Evolutionary conservation across 805 yeast genomes (phyloP), one percentile per base, ranked within the genome.

Genomic region (Deakozyma indianensis): DNA sequence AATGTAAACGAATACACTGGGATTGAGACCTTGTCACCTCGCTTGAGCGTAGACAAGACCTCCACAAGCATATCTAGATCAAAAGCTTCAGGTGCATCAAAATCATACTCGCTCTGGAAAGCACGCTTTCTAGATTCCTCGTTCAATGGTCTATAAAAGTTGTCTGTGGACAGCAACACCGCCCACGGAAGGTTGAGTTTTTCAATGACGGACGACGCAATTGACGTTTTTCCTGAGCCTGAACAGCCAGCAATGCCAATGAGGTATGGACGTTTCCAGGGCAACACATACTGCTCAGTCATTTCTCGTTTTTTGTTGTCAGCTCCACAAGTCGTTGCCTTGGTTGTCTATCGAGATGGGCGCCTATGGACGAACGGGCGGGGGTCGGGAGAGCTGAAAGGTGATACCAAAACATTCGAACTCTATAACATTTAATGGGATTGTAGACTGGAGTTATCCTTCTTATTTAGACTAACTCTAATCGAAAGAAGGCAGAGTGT

Each of bases 221-320:
- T 85, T 28, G 94, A 81, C 0, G 97, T 90, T 59, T 90, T 90
- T 1, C 98, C 98, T 0, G 95, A 84, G 1, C 97, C 94, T 15
- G 84, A 76, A 22, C 77, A 72, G 1, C 95, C 94, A 0, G 94
- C 94, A 18, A 84, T 73, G 21, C 55, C 94, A 51, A 84, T 84
- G 43, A 84, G 75, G 54, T 83, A 84, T 0, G 94, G 94, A 43
- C 82, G 79, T 1, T 78, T 76, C 94, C 94, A 83, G n/a, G 94
- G 94, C 4, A 94, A 94, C 4, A 73, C 69, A 53, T 82, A 83
- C 22, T 55, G 24, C n/a, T 43, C 38, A 9, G 38, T 9, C 38
- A 32, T 32, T n/a, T 9, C 38, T n/a, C n/a, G n/a, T n/a, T n/a
- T n/a, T n/a, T n/a, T n/a, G n/a, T n/a, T n/a, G n/a, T n/a, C n/a